Percentiles rank a stretch among this genome's conserved stretches.
Evolutionary conservation across 192 early-diverging fungal species (phyloP).

Genomic region (Jimgerdemannia lactiflua): DNA sequence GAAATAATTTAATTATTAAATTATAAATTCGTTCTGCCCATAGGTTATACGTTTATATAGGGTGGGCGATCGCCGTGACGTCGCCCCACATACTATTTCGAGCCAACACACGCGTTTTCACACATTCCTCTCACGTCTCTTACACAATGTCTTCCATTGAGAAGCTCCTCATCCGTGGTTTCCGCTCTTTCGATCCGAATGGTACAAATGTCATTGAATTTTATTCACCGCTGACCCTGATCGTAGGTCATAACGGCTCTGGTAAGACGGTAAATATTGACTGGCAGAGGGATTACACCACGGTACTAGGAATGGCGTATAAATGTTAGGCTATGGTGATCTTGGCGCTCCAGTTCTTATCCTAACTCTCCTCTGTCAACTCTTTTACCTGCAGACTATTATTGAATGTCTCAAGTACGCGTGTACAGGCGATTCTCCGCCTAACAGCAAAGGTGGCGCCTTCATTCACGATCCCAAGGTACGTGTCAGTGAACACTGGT

Average conservation of each 20-base stretch:
- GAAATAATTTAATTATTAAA: too few species aligned
- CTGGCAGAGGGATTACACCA: not conserved
- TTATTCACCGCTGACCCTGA: constrained; percentile 88
- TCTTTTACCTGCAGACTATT: constrained; percentile 61
- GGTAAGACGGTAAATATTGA: constrained; percentile 82
- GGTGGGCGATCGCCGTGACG: too few species aligned
- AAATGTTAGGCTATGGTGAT: not conserved
- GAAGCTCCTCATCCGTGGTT: constrained; percentile 77
- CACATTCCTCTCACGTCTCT: too few species aligned
- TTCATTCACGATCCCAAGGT: constrained; percentile 97
- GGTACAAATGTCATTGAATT: constrained; percentile 75
- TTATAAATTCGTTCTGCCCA: too few species aligned
- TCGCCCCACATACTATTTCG: too few species aligned
- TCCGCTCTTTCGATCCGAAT: constrained; percentile 90
- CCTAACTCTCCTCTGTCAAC: too few species aligned
- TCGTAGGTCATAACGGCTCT: constrained; percentile 93
- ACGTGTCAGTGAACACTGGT: not conserved
- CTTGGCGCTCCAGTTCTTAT: not conserved
- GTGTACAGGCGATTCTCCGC: constrained; percentile 89
- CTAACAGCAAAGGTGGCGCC: constrained; percentile 80
- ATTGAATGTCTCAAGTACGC: constrained; percentile 97
- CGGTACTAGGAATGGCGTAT: too few species aligned
- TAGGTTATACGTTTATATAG: too few species aligned
- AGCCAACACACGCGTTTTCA: too few species aligned
- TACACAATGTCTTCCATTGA: constrained; percentile 57